Percentiles rank a stretch among this genome's conserved stretches.
Evolutionary conservation across 257 asterid species (phyloP).

Genomic region (Primulina huaijiensis): DNA sequence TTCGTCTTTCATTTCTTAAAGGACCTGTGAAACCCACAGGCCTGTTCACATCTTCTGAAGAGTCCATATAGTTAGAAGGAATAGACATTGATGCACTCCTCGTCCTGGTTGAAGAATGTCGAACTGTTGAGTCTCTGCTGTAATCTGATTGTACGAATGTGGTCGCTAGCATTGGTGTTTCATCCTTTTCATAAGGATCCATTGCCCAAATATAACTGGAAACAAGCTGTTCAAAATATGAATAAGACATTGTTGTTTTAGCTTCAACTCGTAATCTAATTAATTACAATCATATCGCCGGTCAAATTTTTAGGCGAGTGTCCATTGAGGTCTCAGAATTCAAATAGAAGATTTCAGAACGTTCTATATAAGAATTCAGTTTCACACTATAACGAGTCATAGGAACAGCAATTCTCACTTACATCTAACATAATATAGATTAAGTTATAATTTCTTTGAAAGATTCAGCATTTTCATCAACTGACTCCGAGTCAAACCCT

Average conservation of each 20-base stretch:
- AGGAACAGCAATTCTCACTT: background rate
- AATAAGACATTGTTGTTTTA: background rate
- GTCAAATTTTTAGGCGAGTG: background rate
- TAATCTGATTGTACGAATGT: conserved; percentile 43
- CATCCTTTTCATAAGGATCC: conserved; percentile 69
- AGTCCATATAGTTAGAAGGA: conserved; percentile 46
- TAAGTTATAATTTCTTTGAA: background rate
- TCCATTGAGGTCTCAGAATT: background rate
- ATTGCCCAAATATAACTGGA: conserved; percentile 31
- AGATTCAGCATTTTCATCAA: no score
- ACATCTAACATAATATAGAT: no score
- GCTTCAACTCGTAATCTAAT: background rate
- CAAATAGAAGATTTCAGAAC: background rate
- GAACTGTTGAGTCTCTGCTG: conserved; percentile 30
- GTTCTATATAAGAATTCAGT: no score
- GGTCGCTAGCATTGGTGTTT: conserved; percentile 60
- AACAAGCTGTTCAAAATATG: background rate
- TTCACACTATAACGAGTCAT: background rate
- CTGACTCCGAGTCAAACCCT: background rate
- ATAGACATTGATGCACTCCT: conserved; percentile 76
- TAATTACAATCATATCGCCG: background rate
- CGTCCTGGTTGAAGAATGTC: conserved; percentile 40
- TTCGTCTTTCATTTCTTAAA: conserved; percentile 44
- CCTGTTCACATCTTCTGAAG: conserved; percentile 38
- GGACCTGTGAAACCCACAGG: conserved; percentile 75